Evolutionary conservation across 2,329 filamentous ascomycete genomes (phyloP), one percentile per base, ranked within the genome.

Genomic region (Acrocalymma vagum): DNA sequence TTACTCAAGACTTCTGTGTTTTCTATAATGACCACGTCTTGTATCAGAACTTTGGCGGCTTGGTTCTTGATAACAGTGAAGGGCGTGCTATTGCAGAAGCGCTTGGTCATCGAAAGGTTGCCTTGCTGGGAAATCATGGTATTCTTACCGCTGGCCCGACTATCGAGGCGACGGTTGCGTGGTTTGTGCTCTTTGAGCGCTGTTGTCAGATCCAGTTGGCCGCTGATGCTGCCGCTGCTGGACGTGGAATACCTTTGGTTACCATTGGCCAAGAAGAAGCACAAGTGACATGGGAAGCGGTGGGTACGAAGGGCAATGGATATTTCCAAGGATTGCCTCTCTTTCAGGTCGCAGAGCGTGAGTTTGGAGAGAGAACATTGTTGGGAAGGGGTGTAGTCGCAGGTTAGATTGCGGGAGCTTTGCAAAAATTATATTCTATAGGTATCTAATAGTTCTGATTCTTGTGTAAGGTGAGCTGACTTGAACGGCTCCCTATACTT

Each of bases 1-100:
- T 78, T 22, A 78, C 77, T 2, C 79, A 82, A 63, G 79, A 81
- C 44, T 62, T 67, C 5, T 81, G 72, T 49, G 67, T 67, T 10
- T 76, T 77, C 55, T 67, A 73, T 58, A 72, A 76, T 33, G 74
- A 77, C 48, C 70, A 72, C 28, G 68, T 68, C 10, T 62, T 77
- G 4, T 77, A 77, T 53, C 53, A 63, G 9, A 67, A 72, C 38
- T 77, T 77, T 60, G 73, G 72, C 33, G 75, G 75, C 3, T 59
- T 77, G 13, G 74, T 78, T 8, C 62, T 77, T 2, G 74, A 69
- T 1, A 63, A 72, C 20, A 69, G 76, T 42, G 75, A 78, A 62
- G 75, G 75, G 3, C 58, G 64, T 18, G 66, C 70, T 16, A 77
- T 78, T 33, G 75, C 74, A 6, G 38, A 51, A 1, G 61, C 65